A percentile compares a stretch with the other conserved stretches of the same genome.
phyloP scores from a whole-genome alignment of 345 rosid species.

The Litchi chinensis region DNA sequence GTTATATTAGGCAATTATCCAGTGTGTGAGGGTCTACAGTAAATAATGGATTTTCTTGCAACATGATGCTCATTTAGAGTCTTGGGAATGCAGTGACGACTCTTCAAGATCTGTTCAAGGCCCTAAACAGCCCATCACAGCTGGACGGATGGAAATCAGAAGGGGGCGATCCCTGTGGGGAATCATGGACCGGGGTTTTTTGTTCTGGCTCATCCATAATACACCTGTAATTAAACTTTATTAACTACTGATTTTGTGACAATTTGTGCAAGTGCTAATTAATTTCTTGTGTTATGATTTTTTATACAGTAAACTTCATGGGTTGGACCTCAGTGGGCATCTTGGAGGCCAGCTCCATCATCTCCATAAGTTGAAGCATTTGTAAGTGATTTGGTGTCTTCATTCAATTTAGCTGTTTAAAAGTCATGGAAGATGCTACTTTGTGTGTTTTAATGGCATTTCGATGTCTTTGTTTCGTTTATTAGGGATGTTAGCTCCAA shows the following conservation, averaged over 20 bases:
- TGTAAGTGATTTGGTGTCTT: constrained; percentile 50
- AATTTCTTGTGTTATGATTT: constrained; percentile 5
- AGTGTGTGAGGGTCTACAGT: neutral
- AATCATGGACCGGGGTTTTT: constrained; percentile 83
- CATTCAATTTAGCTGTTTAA: neutral
- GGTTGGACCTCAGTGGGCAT: constrained; percentile 62
- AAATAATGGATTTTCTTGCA: neutral
- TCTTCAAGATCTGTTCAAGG: constrained; percentile 61
- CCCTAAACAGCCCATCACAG: constrained; percentile 58
- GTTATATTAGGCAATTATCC: neutral
- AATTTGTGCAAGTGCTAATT: neutral
- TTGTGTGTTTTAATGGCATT: neutral
- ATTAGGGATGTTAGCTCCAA: constrained; percentile 84
- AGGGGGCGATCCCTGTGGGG: constrained; percentile 84
- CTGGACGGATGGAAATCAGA: constrained; percentile 70
- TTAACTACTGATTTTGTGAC: neutral
- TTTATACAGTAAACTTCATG: constrained; percentile 53
- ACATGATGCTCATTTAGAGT: neutral
- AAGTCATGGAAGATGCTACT: constrained; percentile 2
- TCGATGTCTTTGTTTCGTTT: constrained; percentile 19
- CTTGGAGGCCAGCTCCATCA: constrained; percentile 70
- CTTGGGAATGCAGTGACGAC: constrained; percentile 48
- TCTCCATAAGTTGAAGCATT: constrained; percentile 65
- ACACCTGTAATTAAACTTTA: constrained; percentile 50
- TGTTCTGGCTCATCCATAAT: constrained; percentile 71